phyloP scores from a whole-genome alignment of 2,329 filamentous ascomycete species.

The Pseudogymnoascus sp. region DNA sequence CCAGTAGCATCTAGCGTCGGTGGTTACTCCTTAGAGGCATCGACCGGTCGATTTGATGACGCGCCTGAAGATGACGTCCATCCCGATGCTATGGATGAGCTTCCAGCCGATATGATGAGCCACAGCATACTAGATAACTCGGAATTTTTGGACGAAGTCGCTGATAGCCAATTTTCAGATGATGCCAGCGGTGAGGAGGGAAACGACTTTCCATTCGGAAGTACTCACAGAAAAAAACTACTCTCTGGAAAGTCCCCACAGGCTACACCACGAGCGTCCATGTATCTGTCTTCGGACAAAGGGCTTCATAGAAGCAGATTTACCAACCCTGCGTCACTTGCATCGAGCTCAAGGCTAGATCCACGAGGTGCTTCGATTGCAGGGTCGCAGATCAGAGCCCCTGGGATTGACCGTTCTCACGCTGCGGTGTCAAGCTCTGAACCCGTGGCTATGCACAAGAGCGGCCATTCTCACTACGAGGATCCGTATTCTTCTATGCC shows the following conservation, averaged over 20 bases:
- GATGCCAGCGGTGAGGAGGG: constrained; percentile 27
- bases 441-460: neutral
- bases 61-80: constrained; percentile 27
- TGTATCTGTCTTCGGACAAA: constrained; percentile 21
- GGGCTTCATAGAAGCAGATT: neutral
- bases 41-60: constrained; percentile 27
- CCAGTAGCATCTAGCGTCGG: neutral
- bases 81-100: constrained; percentile 20
- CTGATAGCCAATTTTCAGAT: constrained; percentile 25
- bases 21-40: neutral
- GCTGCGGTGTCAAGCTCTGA: neutral
- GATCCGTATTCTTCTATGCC: neutral
- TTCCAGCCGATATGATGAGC: constrained; percentile 17
- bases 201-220: constrained; percentile 1
- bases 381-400: neutral
- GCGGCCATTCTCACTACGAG: neutral
- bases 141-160: constrained; percentile 27
- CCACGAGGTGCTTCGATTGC: neutral
- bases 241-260: constrained; percentile 26
- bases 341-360: neutral
- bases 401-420: neutral
- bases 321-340: neutral
- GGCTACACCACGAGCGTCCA: constrained; percentile 49
- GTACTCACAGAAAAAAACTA: constrained; percentile 28
- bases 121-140: constrained; percentile 26